Percentiles rank a stretch among this genome's conserved stretches.
Conservation (phyloP, 208 protist genomes). For the Porcisia deanei region DNA sequence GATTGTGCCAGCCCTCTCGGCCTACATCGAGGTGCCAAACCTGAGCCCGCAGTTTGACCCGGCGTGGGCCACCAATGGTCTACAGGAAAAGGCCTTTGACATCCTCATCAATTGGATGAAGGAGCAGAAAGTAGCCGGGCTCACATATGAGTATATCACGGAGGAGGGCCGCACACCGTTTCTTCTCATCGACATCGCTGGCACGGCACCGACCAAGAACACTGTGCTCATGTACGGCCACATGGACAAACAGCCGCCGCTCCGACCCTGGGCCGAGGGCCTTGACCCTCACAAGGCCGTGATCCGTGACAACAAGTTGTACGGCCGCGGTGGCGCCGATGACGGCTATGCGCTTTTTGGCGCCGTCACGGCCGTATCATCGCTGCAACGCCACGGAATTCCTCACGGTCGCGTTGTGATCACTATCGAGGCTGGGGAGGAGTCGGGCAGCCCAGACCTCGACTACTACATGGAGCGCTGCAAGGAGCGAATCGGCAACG, state of each 20-base stretch:
- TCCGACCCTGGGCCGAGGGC: conserved; percentile 91
- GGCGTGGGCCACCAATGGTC: conserved; percentile 87
- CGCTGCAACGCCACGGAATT: conserved; percentile 79
- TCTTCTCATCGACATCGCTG: conserved; percentile 80
- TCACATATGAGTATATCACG: conserved; percentile 78
- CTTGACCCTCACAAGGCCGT: conserved; percentile 87
- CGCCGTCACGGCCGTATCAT: conserved; percentile 62
- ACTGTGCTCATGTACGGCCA: conserved; percentile 96
- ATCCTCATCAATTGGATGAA: conserved; percentile 89
- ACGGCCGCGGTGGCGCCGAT: conserved; percentile 91
- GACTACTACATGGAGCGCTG: conserved; percentile 78
- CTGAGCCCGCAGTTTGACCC: conserved; percentile 92
- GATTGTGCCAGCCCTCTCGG: conserved; percentile 75
- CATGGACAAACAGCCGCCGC: conserved; percentile 97
- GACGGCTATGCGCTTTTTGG: conserved; percentile 91
- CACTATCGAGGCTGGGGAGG: conserved; percentile 93
- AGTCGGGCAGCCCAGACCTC: conserved; percentile 87
- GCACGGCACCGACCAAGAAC: conserved; percentile 52
- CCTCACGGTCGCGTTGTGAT: conserved; percentile 84
- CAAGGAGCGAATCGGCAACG: conserved; percentile 67
- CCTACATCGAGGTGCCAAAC: conserved; percentile 94
- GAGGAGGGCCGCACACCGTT: conserved; percentile 83
- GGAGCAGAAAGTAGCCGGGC: conserved; percentile 66
- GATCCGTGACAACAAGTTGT: conserved; percentile 86
- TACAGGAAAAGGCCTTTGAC: conserved; percentile 86